Conservation (phyloP, 2,329 filamentous ascomycete species). For the Colletotrichum tabaci region DNA sequence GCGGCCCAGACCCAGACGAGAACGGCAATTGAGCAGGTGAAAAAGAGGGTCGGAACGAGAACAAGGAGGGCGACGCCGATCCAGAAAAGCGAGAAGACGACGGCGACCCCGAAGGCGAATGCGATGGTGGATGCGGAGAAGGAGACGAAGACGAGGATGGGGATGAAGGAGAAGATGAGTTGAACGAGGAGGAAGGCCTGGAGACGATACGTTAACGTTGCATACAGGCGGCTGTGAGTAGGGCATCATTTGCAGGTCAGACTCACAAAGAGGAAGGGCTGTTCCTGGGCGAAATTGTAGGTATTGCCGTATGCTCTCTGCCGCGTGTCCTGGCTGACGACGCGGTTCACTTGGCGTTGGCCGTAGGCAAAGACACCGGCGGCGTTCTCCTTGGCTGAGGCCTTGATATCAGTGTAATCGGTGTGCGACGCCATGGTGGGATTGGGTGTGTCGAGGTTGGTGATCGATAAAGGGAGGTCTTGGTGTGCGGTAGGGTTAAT, state of each 20-base stretch:
- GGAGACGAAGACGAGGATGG: constrained; percentile 76
- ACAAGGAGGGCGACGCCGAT: constrained; percentile 76
- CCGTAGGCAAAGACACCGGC: constrained; percentile 56
- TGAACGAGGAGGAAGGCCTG: constrained; percentile 80
- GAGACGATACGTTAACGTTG: constrained; percentile 27
- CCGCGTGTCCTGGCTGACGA: constrained; percentile 74
- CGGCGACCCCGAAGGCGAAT: constrained; percentile 73
- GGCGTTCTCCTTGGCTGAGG: constrained; percentile 52
- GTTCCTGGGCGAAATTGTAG: constrained; percentile 70
- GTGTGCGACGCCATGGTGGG: constrained; percentile 9
- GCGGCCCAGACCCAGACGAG: constrained; percentile 79
- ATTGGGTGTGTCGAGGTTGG: background rate
- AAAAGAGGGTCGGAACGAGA: constrained; percentile 77
- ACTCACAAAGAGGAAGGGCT: constrained; percentile 80
- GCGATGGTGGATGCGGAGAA: constrained; percentile 76
- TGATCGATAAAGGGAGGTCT: background rate
- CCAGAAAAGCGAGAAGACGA: constrained; percentile 78
- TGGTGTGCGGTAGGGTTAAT: background rate
- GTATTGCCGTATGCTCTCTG: constrained; percentile 68
- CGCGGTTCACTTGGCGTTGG: constrained; percentile 62
- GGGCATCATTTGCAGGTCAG: background rate
- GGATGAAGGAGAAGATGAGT: constrained; percentile 75
- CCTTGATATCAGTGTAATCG: constrained; percentile 45
- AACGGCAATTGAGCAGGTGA: constrained; percentile 74
- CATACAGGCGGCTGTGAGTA: background rate